A percentile compares a stretch with the other conserved stretches of the same genome.
phyloP scores from a whole-genome alignment of 257 asterid species.

The Solanum stenotomum region DNA sequence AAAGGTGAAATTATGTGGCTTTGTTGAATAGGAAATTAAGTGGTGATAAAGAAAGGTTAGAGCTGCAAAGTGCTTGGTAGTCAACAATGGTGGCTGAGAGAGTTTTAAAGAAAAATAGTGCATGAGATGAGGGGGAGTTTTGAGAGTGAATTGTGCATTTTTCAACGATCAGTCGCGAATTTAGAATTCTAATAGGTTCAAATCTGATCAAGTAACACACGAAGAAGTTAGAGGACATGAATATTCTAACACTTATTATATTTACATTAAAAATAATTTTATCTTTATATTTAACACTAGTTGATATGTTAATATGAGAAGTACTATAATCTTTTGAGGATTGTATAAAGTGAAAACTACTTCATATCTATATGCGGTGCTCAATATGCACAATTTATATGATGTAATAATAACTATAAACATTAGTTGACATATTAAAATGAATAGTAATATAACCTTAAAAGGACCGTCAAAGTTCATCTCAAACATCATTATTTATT shows the following conservation, averaged over 20 bases:
- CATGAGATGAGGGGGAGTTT: background rate
- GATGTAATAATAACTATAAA: no score
- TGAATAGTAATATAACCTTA: no score
- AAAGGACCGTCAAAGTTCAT: no score
- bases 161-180: rapidly evolving
- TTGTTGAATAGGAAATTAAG: background rate
- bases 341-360: rapidly evolving
- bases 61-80: background rate
- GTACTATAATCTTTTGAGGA: no score
- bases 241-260: no score
- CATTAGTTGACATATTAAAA: no score
- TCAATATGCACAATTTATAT: background rate
- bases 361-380: rapidly evolving
- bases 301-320: rapidly evolving
- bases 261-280: no score
- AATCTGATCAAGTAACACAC: no score
- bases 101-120: background rate
- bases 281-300: background rate
- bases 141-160: background rate
- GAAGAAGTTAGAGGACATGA: no score
- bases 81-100: background rate
- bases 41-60: background rate
- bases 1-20: background rate
- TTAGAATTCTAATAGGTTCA: background rate
- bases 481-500: background rate